Evolutionary conservation across 1,139 yeast species (phyloP).

Genomic region (Yamadazyma jaroonii): DNA sequence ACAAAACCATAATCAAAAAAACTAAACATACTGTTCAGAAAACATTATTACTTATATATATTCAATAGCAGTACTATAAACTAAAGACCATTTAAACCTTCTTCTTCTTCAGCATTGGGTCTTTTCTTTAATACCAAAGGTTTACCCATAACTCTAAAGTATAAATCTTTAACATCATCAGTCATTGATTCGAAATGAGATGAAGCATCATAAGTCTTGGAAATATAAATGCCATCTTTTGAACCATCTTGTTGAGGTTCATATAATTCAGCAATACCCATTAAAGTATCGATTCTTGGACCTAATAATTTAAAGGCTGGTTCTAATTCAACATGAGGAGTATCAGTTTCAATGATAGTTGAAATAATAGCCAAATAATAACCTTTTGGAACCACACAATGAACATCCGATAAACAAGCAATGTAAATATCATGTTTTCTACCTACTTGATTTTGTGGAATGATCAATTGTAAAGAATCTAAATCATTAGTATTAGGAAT

Average conservation of each 20-base stretch:
- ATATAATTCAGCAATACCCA: conserved; percentile 91
- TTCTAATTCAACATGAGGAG: conserved; percentile 89
- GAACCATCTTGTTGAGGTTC: conserved; percentile 87
- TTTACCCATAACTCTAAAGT: conserved; percentile 88
- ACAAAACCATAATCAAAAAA: too few relatives aligned
- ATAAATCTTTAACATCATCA: conserved; percentile 92
- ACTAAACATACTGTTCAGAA: neutral
- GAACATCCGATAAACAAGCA: conserved; percentile 86
- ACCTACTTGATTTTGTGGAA: conserved; percentile 93
- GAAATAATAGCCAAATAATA: conserved; percentile 92
- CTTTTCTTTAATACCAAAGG: conserved; percentile 84
- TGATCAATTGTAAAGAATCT: conserved; percentile 90
- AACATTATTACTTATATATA: neutral
- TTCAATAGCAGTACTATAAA: conserved; percentile 6
- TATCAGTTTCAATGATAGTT: conserved; percentile 89
- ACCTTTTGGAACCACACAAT: conserved; percentile 88
- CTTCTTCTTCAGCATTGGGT: conserved; percentile 53
- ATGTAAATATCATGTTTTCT: conserved; percentile 93
- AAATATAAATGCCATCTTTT: conserved; percentile 72
- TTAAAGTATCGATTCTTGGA: conserved; percentile 73
- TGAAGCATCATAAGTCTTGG: conserved; percentile 89
- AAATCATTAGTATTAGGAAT: conserved; percentile 78
- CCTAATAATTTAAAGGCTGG: conserved; percentile 94
- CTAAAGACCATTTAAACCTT: conserved; percentile 10
- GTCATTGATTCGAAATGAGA: conserved; percentile 96